These are phyloP conservation scores for Penicillium sp. DNA, from an alignment of 2,329 filamentous ascomycete genomes.

Conservation along the genomic window DNA sequence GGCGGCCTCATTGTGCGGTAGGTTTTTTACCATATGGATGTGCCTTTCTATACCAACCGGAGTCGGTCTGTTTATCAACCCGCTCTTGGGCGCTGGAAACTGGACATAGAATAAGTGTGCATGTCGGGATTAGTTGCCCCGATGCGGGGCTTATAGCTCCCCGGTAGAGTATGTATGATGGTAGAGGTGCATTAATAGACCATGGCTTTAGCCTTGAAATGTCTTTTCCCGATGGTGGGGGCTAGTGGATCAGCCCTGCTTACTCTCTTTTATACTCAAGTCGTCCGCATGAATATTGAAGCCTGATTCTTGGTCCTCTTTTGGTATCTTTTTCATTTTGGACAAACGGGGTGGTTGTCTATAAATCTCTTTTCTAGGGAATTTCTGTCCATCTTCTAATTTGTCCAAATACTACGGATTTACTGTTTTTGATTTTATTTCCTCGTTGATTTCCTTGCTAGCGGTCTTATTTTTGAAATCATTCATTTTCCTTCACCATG, in stretches of 20 bases:
- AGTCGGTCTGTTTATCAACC: constrained; percentile 1
- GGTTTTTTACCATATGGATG: background rate
- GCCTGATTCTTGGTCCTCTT: background rate
- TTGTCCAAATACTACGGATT: background rate
- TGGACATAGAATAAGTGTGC: background rate
- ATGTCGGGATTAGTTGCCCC: constrained; percentile 6
- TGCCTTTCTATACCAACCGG: constrained; percentile 4
- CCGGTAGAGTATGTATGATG: background rate
- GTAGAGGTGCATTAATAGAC: background rate
- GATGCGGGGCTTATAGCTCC: constrained; percentile 5
- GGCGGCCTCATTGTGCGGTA: background rate
- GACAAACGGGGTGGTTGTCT: background rate
- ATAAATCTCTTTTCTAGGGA: background rate
- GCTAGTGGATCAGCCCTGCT: constrained; percentile 4
- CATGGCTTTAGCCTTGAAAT: constrained; percentile 3
- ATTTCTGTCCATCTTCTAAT: background rate
- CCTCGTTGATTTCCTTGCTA: too few species aligned
- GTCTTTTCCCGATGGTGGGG: constrained; percentile 5
- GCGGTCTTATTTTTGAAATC: background rate
- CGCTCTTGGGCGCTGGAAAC: background rate
- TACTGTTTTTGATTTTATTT: background rate
- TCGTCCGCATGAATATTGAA: background rate
- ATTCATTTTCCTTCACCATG: constrained; percentile 6
- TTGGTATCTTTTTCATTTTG: background rate
- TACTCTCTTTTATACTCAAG: background rate